Evolutionary conservation across 768 basidiomycete genomes (phyloP).

Genomic region (Leccinum subgranulosum): DNA sequence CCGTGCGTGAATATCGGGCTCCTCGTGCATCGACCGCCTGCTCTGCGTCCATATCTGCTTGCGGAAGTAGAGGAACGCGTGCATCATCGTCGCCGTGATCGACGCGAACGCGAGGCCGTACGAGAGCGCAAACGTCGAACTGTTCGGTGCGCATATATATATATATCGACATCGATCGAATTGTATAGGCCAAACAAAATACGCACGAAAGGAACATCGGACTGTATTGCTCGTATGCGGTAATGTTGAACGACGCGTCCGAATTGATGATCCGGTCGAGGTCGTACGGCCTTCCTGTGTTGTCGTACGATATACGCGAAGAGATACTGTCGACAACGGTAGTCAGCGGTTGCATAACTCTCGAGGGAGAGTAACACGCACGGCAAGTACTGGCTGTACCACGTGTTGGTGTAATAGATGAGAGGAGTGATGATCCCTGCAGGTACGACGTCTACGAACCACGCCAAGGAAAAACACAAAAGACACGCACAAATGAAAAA

Average conservation of each 20-base stretch:
- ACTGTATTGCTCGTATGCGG: constrained; percentile 53
- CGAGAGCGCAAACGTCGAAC: constrained; percentile 67
- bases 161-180: background rate
- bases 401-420: constrained; percentile 67
- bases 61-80: constrained; percentile 73
- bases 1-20: constrained; percentile 69
- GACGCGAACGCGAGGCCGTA: constrained; percentile 82
- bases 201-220: constrained; percentile 56
- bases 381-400: constrained; percentile 58
- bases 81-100: constrained; percentile 71
- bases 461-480: constrained; percentile 35
- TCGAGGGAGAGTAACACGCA: background rate
- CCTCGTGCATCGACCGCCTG: constrained; percentile 69
- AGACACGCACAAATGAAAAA: constrained; percentile 58
- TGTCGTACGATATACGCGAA: constrained; percentile 61
- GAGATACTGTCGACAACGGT: constrained; percentile 44
- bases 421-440: constrained; percentile 55
- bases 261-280: constrained; percentile 52
- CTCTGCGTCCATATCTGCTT: constrained; percentile 75
- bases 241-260: constrained; percentile 53
- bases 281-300: constrained; percentile 56
- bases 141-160: background rate
- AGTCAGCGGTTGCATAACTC: background rate
- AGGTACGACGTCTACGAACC: constrained; percentile 43
- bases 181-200: background rate